These are phyloP conservation scores for Lepidopterella palustris DNA, from an alignment of 495 filamentous ascomycete species.

Conservation along the genomic window DNA sequence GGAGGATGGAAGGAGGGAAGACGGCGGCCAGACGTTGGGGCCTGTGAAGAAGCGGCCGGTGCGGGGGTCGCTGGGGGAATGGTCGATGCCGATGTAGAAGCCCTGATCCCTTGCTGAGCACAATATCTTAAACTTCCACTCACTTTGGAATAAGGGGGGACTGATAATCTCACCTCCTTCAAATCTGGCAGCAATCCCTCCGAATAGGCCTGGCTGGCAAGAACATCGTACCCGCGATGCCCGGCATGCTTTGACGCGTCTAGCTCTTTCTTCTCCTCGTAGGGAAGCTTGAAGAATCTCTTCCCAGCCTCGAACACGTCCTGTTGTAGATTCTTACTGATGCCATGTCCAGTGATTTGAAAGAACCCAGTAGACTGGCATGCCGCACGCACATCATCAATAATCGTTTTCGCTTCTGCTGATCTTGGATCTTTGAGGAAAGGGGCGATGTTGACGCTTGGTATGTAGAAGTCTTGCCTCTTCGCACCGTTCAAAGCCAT, in stretches of 20 bases:
- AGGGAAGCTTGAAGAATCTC: constrained; percentile 35
- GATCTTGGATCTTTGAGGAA: constrained; percentile 11
- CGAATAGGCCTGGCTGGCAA: constrained; percentile 3
- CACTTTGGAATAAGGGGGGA: too few relatives aligned
- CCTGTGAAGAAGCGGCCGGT: constrained; percentile 28
- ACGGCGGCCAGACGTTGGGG: constrained; percentile 32
- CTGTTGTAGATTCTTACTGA: constrained; percentile 28
- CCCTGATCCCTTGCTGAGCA: constrained; percentile 12
- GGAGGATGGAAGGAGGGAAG: constrained; percentile 8
- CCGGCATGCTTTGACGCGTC: constrained; percentile 21
- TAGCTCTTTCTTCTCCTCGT: constrained; percentile 33
- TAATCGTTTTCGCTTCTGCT: constrained; percentile 10
- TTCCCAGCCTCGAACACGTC: constrained; percentile 27
- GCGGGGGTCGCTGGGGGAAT: constrained; percentile 17
- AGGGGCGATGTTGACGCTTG: constrained; percentile 15
- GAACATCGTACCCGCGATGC: constrained; percentile 33
- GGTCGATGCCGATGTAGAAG: constrained; percentile 32
- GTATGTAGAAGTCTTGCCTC: not conserved
- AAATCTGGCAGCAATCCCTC: constrained; percentile 12
- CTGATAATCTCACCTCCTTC: not conserved
- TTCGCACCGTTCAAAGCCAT: too few relatives aligned
- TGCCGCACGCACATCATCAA: constrained; percentile 28
- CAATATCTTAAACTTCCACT: not conserved
- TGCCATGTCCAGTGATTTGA: constrained; percentile 35
- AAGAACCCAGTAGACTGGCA: constrained; percentile 39